Conservation (phyloP, 441 rosid species). For the Croton setiger region DNA sequence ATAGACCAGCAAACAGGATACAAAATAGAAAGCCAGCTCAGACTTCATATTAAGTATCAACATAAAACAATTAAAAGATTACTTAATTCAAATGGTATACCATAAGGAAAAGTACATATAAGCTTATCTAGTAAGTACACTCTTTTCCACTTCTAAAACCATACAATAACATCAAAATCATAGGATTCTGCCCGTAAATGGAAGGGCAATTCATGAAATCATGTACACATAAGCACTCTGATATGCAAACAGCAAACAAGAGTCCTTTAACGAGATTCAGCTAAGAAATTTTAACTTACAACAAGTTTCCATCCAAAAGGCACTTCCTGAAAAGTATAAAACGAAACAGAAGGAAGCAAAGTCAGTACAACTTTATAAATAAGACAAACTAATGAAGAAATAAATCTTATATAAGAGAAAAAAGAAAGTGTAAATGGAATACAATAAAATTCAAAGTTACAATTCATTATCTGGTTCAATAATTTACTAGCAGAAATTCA, state of each 20-base stretch:
- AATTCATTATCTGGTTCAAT: background rate
- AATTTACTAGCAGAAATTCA: background rate
- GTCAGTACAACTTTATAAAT: constrained; percentile 11
- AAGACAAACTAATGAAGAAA: background rate
- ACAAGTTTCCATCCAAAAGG: constrained; percentile 78
- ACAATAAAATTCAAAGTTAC: background rate
- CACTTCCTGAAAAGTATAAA: constrained; percentile 51
- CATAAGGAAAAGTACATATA: background rate
- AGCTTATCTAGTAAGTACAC: background rate
- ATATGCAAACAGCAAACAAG: background rate
- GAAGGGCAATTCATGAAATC: background rate
- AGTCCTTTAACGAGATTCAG: background rate
- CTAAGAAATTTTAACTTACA: constrained; percentile 51
- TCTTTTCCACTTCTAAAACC: background rate
- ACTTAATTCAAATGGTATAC: background rate
- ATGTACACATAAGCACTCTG: background rate
- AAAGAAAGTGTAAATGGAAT: background rate
- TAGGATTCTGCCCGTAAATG: background rate
- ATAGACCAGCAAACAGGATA: background rate
- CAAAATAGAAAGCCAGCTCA: background rate
- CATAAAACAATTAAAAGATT: background rate
- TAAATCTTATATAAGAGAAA: background rate
- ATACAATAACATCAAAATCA: background rate
- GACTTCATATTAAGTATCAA: background rate
- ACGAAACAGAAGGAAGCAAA: constrained; percentile 7